phyloP scores from a whole-genome alignment of 2,329 filamentous ascomycete genomes.

The Orbilia blumenaviensis region DNA sequence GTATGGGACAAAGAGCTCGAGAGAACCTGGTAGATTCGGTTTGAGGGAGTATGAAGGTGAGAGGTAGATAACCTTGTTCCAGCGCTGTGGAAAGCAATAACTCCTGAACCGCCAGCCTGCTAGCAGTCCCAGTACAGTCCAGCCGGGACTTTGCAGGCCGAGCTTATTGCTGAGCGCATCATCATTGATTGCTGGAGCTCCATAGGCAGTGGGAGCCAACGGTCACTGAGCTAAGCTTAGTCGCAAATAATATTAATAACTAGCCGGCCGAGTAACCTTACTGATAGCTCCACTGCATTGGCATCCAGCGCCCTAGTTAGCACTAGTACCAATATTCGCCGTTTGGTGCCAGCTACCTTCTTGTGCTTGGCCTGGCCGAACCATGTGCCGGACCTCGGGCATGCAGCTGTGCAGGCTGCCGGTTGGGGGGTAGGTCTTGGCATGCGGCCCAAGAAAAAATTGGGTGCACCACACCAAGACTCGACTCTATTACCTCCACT shows the following conservation, averaged over 20 bases:
- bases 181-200: constrained; percentile 10
- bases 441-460: not conserved
- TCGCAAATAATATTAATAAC: not conserved
- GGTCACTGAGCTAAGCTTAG: not conserved
- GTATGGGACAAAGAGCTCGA: not conserved
- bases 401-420: not conserved
- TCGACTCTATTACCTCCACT: not conserved
- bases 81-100: no score
- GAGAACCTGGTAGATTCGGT: not conserved
- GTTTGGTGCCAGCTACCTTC: no score
- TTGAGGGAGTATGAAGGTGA: no score
- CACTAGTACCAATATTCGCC: no score
- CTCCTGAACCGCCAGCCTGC: no score
- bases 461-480: not conserved
- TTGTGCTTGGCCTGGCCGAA: no score
- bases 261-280: not conserved
- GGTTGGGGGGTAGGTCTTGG: constrained; percentile 12
- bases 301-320: no score
- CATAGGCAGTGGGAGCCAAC: not conserved
- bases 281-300: no score
- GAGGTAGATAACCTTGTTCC: no score
- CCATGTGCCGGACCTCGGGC: constrained; percentile 17
- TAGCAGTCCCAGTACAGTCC: not conserved
- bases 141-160: constrained; percentile 25
- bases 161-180: constrained; percentile 38